Evolutionary conservation across 306 rosid species (phyloP).

Genomic region (Medicago lupulina): DNA sequence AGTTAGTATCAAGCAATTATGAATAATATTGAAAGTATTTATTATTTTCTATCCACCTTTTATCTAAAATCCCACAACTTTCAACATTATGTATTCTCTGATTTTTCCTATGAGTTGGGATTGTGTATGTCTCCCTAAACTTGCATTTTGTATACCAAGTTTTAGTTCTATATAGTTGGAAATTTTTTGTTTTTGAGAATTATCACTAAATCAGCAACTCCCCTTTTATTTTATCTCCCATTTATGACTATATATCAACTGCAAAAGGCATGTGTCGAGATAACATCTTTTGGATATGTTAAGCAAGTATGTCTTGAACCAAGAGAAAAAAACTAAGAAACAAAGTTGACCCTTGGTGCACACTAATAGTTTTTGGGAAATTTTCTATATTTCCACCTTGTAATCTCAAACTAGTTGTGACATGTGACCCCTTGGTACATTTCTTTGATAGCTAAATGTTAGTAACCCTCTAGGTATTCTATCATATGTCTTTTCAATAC

Average conservation of each 20-base stretch:
- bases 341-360: constrained; percentile 19
- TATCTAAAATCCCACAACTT: background rate
- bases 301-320: background rate
- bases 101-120: background rate
- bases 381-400: constrained; percentile 1
- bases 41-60: background rate
- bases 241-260: background rate
- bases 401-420: constrained; percentile 11
- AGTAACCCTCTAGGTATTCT: background rate
- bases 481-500: background rate
- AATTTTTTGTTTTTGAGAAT: background rate
- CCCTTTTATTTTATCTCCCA: constrained; percentile 1
- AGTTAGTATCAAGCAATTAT: background rate
- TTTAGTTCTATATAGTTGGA: constrained; percentile 1
- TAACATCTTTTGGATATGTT: constrained; percentile 13
- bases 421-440: constrained; percentile 5
- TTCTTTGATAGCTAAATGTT: background rate
- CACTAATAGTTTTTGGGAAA: background rate
- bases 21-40: background rate
- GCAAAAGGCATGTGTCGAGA: constrained; percentile 9
- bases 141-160: background rate
- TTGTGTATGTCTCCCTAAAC: background rate
- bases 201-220: background rate
- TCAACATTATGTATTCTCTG: background rate
- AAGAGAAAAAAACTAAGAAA: background rate